Evolutionary conservation across 257 asterid species (phyloP).

Genomic region (Pogostemon cablin): DNA sequence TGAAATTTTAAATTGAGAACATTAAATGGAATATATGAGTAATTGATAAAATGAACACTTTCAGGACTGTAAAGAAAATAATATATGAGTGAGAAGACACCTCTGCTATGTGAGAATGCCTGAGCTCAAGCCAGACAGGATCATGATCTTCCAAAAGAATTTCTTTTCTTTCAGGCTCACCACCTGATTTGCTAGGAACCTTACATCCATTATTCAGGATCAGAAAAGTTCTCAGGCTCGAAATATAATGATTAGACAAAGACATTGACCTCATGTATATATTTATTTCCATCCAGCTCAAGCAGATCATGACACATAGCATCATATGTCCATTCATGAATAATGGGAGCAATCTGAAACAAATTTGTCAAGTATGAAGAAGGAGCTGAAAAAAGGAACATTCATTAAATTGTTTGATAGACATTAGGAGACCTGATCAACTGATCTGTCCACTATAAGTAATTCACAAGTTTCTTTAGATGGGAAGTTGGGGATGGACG

Average conservation of each 20-base stretch:
- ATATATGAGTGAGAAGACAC: slow-evolving; percentile 43
- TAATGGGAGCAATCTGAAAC: slow-evolving; percentile 87
- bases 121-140: slow-evolving; percentile 94
- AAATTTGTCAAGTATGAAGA: slow-evolving; percentile 21
- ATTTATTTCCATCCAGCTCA: slow-evolving; percentile 89
- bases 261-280: slow-evolving; percentile 71
- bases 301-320: slow-evolving; percentile 98
- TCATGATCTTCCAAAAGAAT: slow-evolving; percentile 90
- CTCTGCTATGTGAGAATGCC: slow-evolving; percentile 94
- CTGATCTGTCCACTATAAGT: slow-evolving; percentile 88
- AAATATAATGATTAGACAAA: slow-evolving; percentile 28
- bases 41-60: not conserved
- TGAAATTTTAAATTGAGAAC: slow-evolving; percentile 39
- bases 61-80: slow-evolving; percentile 17
- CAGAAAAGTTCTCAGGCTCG: slow-evolving; percentile 33
- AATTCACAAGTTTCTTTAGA: slow-evolving; percentile 87
- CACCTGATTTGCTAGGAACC: slow-evolving; percentile 89
- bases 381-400: slow-evolving; percentile 5
- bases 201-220: slow-evolving; percentile 41
- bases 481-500: slow-evolving; percentile 83
- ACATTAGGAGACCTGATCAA: slow-evolving; percentile 70
- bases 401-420: slow-evolving; percentile 13
- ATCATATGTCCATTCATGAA: slow-evolving; percentile 99
- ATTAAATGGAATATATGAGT: slow-evolving; percentile 30
- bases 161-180: slow-evolving; percentile 78